Conservation (phyloP, 345 rosid genomes). For the Hibiscus trionum region DNA sequence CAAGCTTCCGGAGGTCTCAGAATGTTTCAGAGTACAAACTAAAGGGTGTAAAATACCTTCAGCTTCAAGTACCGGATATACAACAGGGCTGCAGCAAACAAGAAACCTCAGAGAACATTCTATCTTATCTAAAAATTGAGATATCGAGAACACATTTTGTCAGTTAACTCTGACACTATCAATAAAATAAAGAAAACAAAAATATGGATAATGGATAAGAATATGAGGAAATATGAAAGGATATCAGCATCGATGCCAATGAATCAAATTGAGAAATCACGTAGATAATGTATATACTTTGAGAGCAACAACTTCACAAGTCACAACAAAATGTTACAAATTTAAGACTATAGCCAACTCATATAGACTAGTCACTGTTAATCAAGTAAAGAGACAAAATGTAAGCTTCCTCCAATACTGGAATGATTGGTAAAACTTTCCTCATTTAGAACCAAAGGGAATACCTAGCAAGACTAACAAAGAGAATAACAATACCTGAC, state of each 20-base stretch:
- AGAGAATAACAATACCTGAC: constrained; percentile 42
- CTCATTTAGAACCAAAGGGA: not conserved
- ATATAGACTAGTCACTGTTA: not conserved
- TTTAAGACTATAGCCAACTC: not conserved
- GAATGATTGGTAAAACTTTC: not conserved
- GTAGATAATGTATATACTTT: not conserved
- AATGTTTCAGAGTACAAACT: constrained; percentile 43
- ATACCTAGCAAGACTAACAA: not conserved
- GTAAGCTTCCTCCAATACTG: not conserved
- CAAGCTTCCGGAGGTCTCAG: constrained; percentile 31
- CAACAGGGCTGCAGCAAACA: constrained; percentile 49
- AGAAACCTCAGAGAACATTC: constrained; percentile 12
- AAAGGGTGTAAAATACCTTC: constrained; percentile 53
- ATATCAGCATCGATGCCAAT: not conserved
- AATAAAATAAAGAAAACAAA: not conserved
- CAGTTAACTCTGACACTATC: not conserved
- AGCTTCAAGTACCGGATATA: constrained; percentile 62
- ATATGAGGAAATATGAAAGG: not conserved
- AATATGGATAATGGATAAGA: not conserved
- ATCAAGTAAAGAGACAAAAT: not conserved
- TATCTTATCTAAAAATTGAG: not conserved
- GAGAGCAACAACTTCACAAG: not conserved
- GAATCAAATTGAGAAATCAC: not conserved
- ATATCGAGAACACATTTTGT: constrained; percentile 1
- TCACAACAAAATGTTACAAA: not conserved